These are phyloP conservation scores for Fallopia convolvulus DNA, from an alignment of 148 eudicot species.

Conservation along the genomic window DNA sequence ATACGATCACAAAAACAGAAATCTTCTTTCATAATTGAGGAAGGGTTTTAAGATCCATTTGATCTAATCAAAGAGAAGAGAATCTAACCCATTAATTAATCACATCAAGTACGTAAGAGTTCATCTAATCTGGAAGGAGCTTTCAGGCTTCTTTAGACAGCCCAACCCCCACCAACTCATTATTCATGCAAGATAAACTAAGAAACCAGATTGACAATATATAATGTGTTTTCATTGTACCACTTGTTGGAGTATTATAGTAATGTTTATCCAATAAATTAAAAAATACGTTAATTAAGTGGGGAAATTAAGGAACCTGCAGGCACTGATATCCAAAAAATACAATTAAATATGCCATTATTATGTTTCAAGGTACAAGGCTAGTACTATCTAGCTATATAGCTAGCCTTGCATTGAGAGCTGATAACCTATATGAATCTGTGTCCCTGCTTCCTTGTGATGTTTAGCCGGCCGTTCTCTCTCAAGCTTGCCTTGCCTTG, in stretches of 20 bases:
- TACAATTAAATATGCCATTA: slow-evolving; percentile 4
- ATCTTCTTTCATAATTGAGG: background rate
- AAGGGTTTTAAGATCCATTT: background rate
- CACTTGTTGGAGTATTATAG: background rate
- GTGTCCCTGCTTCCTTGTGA: slow-evolving; percentile 1
- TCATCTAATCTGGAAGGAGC: slow-evolving; percentile 12
- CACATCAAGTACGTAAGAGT: background rate
- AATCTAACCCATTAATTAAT: slow-evolving; percentile 9
- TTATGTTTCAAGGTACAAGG: background rate
- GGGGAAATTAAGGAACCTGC: background rate
- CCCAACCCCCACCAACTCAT: slow-evolving; percentile 25
- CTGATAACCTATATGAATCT: background rate
- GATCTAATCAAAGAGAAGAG: slow-evolving; percentile 3
- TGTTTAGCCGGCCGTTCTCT: background rate
- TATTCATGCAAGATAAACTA: slow-evolving; percentile 9
- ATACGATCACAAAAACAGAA: background rate
- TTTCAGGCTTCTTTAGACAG: slow-evolving; percentile 16
- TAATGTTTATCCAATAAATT: background rate
- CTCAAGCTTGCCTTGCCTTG: too few relatives aligned
- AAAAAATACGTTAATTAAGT: background rate
- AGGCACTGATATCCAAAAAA: background rate
- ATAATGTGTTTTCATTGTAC: background rate
- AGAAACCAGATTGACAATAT: background rate
- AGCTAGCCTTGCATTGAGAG: background rate
- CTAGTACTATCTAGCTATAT: background rate